Evolutionary conservation across 192 early-diverging fungal genomes (phyloP).

Genomic region (Coemansia sp.): DNA sequence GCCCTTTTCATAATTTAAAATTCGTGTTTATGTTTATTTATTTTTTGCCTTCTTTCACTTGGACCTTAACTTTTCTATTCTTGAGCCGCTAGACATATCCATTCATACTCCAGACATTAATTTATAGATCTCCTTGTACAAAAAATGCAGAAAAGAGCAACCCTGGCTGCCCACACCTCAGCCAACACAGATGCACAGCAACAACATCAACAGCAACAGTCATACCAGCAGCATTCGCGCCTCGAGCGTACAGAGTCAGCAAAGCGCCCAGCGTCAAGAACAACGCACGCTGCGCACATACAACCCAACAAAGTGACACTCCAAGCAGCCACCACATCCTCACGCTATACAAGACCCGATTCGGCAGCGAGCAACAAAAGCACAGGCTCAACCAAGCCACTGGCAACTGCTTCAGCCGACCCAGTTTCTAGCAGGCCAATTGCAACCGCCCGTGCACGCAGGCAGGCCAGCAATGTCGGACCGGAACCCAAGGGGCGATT

Average conservation of each 20-base stretch:
- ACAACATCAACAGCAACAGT: neutral
- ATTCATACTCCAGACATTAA: neutral
- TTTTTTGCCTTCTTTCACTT: neutral
- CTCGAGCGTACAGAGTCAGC: neutral
- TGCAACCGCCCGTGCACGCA: slow-evolving; percentile 21
- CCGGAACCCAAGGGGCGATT: neutral
- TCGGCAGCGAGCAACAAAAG: neutral
- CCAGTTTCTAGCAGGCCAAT: slow-evolving; percentile 10
- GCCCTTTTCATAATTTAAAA: neutral
- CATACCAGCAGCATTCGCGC: too few species aligned
- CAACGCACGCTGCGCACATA: neutral
- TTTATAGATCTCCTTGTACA: neutral
- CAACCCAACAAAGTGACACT: slow-evolving; percentile 3
- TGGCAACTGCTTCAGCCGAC: neutral
- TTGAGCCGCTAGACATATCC: slow-evolving; percentile 11
- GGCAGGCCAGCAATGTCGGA: neutral
- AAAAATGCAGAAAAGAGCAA: neutral
- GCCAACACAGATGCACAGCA: neutral
- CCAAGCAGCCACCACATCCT: neutral
- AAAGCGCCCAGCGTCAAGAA: neutral
- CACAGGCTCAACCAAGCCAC: neutral
- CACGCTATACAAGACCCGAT: neutral
- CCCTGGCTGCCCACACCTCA: neutral
- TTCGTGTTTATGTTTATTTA: neutral
- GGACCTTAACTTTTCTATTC: slow-evolving; percentile 6